Base-by-base conservation (phyloP, 768 basidiomycete species). In the Tylopilus rubrobrunneus region DNA sequence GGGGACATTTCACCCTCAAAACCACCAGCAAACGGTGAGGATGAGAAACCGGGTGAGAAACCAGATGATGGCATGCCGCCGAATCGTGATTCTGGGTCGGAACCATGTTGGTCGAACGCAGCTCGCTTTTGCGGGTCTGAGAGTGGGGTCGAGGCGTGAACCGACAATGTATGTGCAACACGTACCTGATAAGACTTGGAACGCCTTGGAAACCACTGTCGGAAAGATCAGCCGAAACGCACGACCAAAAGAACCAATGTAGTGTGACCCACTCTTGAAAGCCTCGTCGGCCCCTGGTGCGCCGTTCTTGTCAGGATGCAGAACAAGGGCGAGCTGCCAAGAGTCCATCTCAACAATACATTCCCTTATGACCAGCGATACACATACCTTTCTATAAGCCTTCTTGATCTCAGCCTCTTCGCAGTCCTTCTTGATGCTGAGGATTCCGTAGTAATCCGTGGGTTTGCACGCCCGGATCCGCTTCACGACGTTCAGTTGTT, bases 281-380 rank as follows among this genome's bases (percentile, higher is more conserved):
- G 96, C 96, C 68, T 98, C 96, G 56, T 98, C 96, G 15, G 96
- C 96, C 39, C 92, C 91, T n/a, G 96, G 95, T 19, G 96, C 96
- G 7, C 93, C 92, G 63, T 96, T 97, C 76, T 88, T 95, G 68
- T 95, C 92, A 4, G 92, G 92, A 71, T 95, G 92, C 45, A 94
- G 72, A 49, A 89, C 89, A 53, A 97, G 76, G 37, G 94, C 94
- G 56, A 96, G 78, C 91, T 94, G 59, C 57, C 31, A 40, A 51
- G 23, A 52, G 33, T 25, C 8, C 34, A 31, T 17, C 23, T 57
- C 51, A 66, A 56, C 51, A 48, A 55, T 40, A 29, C n/a, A 9
- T 36, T 19, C 19, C 45, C 34, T n/a, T 15, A 33, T 28, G 45
- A 63, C 53, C 2, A 52, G 12, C n/a, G 23, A 68, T 19, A 19